Evolutionary conservation across 495 filamentous ascomycete genomes (phyloP).

Genomic region (Neurospora discreta): DNA sequence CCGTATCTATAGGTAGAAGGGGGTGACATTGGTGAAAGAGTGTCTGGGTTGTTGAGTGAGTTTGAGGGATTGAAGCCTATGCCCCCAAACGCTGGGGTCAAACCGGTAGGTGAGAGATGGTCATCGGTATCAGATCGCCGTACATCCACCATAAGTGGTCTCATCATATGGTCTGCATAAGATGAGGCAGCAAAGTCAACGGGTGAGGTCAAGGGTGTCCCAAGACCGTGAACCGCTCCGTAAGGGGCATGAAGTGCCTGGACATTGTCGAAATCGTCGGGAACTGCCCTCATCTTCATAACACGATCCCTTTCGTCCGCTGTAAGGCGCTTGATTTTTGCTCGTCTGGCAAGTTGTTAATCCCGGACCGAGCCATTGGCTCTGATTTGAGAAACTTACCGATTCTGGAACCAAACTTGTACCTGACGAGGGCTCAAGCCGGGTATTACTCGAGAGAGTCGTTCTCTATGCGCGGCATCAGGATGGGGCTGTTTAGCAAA

Average conservation of each 20-base stretch:
- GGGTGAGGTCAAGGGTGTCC: conserved; percentile 46
- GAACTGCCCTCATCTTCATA: conserved; percentile 84
- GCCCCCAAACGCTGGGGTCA: conserved; percentile 49
- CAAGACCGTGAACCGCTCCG: conserved; percentile 41
- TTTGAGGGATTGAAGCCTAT: conserved; percentile 46
- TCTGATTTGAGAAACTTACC: conserved; percentile 42
- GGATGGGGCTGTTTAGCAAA: conserved; percentile 93
- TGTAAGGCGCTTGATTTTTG: conserved; percentile 89
- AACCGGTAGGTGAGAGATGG: conserved; percentile 49
- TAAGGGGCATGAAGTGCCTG: conserved; percentile 80
- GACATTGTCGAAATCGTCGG: conserved; percentile 85
- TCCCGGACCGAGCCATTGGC: background rate
- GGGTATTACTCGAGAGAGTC: conserved; percentile 83
- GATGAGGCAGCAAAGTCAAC: conserved; percentile 40
- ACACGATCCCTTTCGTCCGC: conserved; percentile 89
- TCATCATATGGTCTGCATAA: conserved; percentile 44
- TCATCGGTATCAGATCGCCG: conserved; percentile 43
- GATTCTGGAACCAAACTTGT: conserved; percentile 98
- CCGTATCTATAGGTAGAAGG: conserved; percentile 40
- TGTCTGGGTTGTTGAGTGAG: conserved; percentile 35
- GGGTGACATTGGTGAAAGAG: conserved; percentile 43
- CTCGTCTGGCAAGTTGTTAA: conserved; percentile 49
- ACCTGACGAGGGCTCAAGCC: conserved; percentile 89
- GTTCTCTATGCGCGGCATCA: conserved; percentile 84
- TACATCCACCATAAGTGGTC: conserved; percentile 52